These are phyloP conservation scores for Lichtheimia corymbifera DNA, from an alignment of 371 early-diverging fungal genomes.

Conservation along the genomic window DNA sequence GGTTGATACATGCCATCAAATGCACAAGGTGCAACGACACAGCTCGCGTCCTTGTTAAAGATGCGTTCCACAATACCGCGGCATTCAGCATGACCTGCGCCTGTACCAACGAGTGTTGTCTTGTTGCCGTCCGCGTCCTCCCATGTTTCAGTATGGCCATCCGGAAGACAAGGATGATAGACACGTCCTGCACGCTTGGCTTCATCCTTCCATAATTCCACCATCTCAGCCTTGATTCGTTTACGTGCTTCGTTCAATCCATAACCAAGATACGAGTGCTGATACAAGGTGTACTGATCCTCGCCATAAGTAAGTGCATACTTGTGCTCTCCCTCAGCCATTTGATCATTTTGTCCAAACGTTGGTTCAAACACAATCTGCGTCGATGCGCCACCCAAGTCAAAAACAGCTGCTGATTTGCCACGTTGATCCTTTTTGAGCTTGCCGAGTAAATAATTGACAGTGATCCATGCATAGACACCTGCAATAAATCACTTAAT, in stretches of 20 bases:
- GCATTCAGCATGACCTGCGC: slow-evolving; percentile 59
- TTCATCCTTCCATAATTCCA: slow-evolving; percentile 30
- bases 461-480: slow-evolving; percentile 98
- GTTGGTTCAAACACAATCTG: slow-evolving; percentile 96
- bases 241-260: slow-evolving; percentile 86
- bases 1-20: slow-evolving; percentile 95
- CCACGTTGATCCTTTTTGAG: slow-evolving; percentile 43
- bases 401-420: slow-evolving; percentile 90
- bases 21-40: slow-evolving; percentile 71
- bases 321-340: slow-evolving; percentile 69
- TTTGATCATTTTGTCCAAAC: slow-evolving; percentile 33
- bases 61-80: slow-evolving; percentile 54
- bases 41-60: slow-evolving; percentile 63
- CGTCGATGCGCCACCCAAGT: slow-evolving; percentile 95
- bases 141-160: slow-evolving; percentile 33
- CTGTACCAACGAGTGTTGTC: slow-evolving; percentile 47
- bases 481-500: slow-evolving; percentile 40
- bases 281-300: slow-evolving; percentile 78
- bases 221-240: slow-evolving; percentile 27
- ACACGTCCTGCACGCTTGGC: slow-evolving; percentile 18
- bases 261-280: slow-evolving; percentile 92
- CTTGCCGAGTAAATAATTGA: slow-evolving; percentile 85
- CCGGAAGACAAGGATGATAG: slow-evolving; percentile 23
- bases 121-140: slow-evolving; percentile 7
- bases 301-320: slow-evolving; percentile 71